Conservation (phyloP, 2,329 filamentous ascomycete species). For the Salinomyces thailandicus region DNA sequence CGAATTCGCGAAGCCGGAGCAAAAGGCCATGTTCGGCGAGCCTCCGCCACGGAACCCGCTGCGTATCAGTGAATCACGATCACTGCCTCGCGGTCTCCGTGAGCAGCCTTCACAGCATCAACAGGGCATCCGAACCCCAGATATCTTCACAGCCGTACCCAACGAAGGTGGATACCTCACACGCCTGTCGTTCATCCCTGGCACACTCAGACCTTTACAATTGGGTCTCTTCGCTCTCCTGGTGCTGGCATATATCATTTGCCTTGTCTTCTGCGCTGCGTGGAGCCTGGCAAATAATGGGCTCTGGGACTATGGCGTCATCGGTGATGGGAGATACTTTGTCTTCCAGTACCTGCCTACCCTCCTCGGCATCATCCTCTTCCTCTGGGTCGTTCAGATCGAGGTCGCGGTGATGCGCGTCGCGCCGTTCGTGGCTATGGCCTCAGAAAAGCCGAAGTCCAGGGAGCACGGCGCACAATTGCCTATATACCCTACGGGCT, state of each 20-base stretch:
- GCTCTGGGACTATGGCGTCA: constrained; percentile 56
- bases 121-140: constrained; percentile 10
- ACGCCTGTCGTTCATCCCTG: constrained; percentile 57
- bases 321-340: constrained; percentile 69
- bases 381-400: constrained; percentile 69
- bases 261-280: constrained; percentile 60
- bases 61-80: constrained; percentile 3
- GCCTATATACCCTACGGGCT: constrained; percentile 49
- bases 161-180: constrained; percentile 17
- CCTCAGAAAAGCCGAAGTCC: constrained; percentile 46
- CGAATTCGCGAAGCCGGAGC: background rate
- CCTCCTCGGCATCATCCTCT: constrained; percentile 57
- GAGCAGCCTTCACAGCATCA: background rate
- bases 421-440: constrained; percentile 68
- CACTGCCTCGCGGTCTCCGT: background rate
- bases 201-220: constrained; percentile 56
- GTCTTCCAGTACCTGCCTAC: constrained; percentile 78
- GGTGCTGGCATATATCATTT: constrained; percentile 60
- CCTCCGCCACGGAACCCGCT: constrained; percentile 11
- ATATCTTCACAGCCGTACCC: constrained; percentile 25
- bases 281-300: constrained; percentile 55
- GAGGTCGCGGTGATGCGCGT: constrained; percentile 64
- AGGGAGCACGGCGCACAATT: constrained; percentile 58
- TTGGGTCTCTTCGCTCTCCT: constrained; percentile 51
- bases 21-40: constrained; percentile 2